Percentiles rank a stretch among this genome's conserved stretches.
Conservation (phyloP, 2,329 filamentous ascomycete species). For the Cercospora sp. region DNA sequence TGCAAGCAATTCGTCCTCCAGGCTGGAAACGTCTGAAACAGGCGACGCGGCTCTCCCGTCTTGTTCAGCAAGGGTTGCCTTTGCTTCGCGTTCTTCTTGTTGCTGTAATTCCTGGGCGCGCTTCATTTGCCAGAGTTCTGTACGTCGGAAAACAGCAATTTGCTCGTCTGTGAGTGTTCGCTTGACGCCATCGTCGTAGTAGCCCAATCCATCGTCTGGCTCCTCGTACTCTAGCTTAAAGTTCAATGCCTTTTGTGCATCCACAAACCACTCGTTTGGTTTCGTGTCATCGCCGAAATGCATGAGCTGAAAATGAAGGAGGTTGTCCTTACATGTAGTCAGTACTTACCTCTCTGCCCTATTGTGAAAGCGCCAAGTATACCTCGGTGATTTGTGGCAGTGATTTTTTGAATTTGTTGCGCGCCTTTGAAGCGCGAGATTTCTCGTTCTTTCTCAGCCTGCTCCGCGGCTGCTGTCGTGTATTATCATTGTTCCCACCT, state of each 20-base stretch:
- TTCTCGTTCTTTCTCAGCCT: constrained; percentile 16
- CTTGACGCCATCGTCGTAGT: constrained; percentile 82
- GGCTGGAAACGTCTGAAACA: constrained; percentile 30
- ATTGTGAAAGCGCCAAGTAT: constrained; percentile 16
- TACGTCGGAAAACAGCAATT: constrained; percentile 85
- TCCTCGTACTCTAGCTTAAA: constrained; percentile 38
- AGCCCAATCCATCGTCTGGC: constrained; percentile 67
- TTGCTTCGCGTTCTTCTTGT: constrained; percentile 18
- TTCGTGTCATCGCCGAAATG: constrained; percentile 45
- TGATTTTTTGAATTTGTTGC: constrained; percentile 20
- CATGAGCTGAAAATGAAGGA: constrained; percentile 45
- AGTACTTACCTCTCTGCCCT: constrained; percentile 35
- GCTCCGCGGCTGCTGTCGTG: background rate
- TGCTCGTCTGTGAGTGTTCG: constrained; percentile 89
- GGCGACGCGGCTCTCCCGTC: constrained; percentile 21
- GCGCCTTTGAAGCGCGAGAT: constrained; percentile 17
- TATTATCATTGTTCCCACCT: background rate
- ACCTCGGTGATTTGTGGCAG: constrained; percentile 37
- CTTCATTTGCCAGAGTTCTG: constrained; percentile 74
- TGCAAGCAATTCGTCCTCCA: constrained; percentile 30
- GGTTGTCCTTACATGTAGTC: constrained; percentile 43
- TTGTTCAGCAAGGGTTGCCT: constrained; percentile 12
- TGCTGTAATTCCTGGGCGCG: constrained; percentile 43
- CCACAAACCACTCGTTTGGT: constrained; percentile 39
- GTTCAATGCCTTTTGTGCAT: constrained; percentile 31